Evolutionary conservation across 306 rosid genomes (phyloP), one percentile per base, ranked within the genome.

Genomic region (Vigna reflexopilosa): DNA sequence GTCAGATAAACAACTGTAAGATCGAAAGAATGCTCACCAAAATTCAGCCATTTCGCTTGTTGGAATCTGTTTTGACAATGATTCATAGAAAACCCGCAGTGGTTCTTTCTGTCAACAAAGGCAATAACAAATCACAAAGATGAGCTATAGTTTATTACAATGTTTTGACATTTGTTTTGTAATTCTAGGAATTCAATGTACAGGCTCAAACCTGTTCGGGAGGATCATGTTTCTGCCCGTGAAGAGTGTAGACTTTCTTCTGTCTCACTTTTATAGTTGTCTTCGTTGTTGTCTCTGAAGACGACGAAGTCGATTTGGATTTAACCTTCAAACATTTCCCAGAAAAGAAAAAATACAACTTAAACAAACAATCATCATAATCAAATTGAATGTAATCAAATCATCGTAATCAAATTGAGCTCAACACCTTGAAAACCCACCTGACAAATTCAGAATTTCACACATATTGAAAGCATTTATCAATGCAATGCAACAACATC

Each of bases 21-120:
- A 47, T 34, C 70, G 44, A 40, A 73, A 83, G 70, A 56, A 28
- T 40, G 69, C 86, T 81, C 71, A 90, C 97, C 96, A 91, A 85
- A 91, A 93, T 75, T 91, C 96, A 7, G 98, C 94, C 98, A 95
- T 95, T 85, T 92, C 93, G 83, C 98, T 95, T 36, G 86, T 28
- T 17, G 98, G 96, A 71, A 91, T 95, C 85, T 95, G 98, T 81
- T 92, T 75, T 24, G 97, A 95, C 80, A 95, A 85, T 51, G 98
- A 92, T 78, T 91, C 93, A 0, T 91, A 91, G 87, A 93, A 93
- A 78, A 91, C 83, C 88, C 98, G 81, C 81, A 92, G 78, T 34
- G 98, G 97, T 65, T 93, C 98, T 89, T 94, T 95, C 98, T 95
- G 98, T 76, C 68, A 86, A 82, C 6, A 83, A 66, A 34, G 85